A percentile compares a stretch with the other conserved stretches of the same genome.
Conservation (phyloP, 2,329 filamentous ascomycete species). For the Neonectria punicea region DNA sequence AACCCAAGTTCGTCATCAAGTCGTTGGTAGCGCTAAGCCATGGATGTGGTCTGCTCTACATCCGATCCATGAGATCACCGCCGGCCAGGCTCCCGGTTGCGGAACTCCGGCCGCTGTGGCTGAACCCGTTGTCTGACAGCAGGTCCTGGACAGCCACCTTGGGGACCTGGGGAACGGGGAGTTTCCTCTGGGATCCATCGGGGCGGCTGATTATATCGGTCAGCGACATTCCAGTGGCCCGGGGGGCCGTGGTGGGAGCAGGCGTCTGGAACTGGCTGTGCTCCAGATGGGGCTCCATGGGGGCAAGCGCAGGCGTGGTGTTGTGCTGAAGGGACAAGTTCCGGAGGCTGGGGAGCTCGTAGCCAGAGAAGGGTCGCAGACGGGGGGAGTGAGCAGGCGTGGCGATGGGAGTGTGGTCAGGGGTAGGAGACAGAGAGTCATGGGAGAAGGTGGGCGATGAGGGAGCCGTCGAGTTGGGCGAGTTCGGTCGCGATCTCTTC, state of each 20-base stretch:
- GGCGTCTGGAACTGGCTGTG: slow-evolving; percentile 55
- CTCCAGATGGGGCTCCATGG: slow-evolving; percentile 67
- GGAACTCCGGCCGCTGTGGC: slow-evolving; percentile 80
- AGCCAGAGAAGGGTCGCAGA: slow-evolving; percentile 80
- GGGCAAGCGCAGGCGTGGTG: slow-evolving; percentile 66
- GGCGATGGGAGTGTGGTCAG: slow-evolving; percentile 97
- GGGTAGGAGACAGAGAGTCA: slow-evolving; percentile 93
- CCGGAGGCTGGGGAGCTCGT: slow-evolving; percentile 87
- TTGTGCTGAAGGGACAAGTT: slow-evolving; percentile 65
- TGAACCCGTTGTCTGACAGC: slow-evolving; percentile 73
- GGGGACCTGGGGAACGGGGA: slow-evolving; percentile 90
- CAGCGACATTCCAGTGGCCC: slow-evolving; percentile 78
- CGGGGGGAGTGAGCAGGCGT: slow-evolving; percentile 96
- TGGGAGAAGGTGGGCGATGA: slow-evolving; percentile 97
- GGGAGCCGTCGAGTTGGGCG: slow-evolving; percentile 93
- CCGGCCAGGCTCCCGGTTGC: slow-evolving; percentile 82
- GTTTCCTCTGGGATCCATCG: slow-evolving; percentile 87
- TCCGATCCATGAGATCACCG: slow-evolving; percentile 71
- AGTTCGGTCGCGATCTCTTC: slow-evolving; percentile 92
- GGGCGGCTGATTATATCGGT: slow-evolving; percentile 92
- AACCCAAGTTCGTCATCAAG: slow-evolving; percentile 51
- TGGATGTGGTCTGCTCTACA: slow-evolving; percentile 46
- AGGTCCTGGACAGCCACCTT: slow-evolving; percentile 91
- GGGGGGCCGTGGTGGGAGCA: slow-evolving; percentile 61
- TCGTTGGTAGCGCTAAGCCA: slow-evolving; percentile 46